Evolutionary conservation across 2,329 filamentous ascomycete species (phyloP), one percentile per base, ranked within the genome.

Genomic region (Aspergillus versicolor): DNA sequence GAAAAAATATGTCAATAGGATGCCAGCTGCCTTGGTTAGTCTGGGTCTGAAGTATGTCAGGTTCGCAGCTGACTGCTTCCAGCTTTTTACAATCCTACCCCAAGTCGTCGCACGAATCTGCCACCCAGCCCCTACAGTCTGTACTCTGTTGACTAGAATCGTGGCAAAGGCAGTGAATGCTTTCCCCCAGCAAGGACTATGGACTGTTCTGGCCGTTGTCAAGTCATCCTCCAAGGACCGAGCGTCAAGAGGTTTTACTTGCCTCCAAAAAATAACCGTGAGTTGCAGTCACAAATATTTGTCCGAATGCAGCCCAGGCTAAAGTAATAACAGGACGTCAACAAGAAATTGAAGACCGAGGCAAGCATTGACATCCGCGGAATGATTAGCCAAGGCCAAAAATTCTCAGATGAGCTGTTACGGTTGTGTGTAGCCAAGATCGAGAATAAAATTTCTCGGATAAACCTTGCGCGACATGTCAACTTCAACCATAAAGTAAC

Each of bases 31-130:
- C 59, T 65, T 79, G 67, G 76, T 79, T 64, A 61, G 69, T 49
- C 55, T 48, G 15, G 30, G n/a, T 32, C 27, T 11, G 7, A 3
- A 8, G 11, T 17, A 15, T 38, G 30, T 40, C n/a, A 24, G 12
- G 24, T 46, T 19, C 50, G 55, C 65, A 71, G 57, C 71, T 60
- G 51, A 43, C 15, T 37, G 9, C n/a, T 24, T 65, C 45, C 58
- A 80, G 70, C 73, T 81, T 27, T 82, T 81, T 64, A 82, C 81
- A 1, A 86, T 93, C 5, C 80, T 99, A 42, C 90, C 94, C 5
- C 94, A 99, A 74, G 89, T 99, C 60, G 90, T 99, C 56, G 94
- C 93, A n/a, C 88, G 94, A 32, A 97, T 99, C 66, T 90, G 90
- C 45, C 94, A 99, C 75, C 86, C 88, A 1, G 90, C 96, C 70